Conservation (phyloP, 2,329 filamentous ascomycete genomes). For the Diplodia mutila region DNA sequence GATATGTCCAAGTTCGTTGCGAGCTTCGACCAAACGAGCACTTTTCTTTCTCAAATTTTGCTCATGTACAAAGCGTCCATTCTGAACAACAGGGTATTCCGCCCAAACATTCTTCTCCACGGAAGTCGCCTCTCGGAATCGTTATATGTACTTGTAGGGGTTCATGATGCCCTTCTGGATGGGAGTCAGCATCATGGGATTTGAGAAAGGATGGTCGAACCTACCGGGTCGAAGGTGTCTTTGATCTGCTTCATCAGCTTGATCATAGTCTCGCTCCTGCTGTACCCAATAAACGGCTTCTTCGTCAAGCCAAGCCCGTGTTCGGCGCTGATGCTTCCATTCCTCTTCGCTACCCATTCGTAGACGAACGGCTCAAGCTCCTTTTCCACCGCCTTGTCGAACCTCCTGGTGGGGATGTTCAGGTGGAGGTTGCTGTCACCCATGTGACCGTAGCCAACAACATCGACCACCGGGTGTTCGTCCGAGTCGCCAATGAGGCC, state of each 20-base stretch:
- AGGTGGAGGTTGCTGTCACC: conserved; percentile 94
- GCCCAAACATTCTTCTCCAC: neutral
- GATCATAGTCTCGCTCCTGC: conserved; percentile 83
- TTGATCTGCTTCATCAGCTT: conserved; percentile 95
- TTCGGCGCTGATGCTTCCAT: conserved; percentile 94
- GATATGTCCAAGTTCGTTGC: neutral
- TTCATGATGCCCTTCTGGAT: conserved; percentile 95
- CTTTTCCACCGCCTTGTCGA: conserved; percentile 85
- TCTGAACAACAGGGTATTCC: neutral
- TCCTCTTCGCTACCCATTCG: conserved; percentile 88
- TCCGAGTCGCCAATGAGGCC: conserved; percentile 75
- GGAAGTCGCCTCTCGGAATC: neutral
- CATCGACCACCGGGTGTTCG: conserved; percentile 77
- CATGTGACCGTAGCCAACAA: conserved; percentile 98
- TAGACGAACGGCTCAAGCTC: conserved; percentile 93
- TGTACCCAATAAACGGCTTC: conserved; percentile 94
- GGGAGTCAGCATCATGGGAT: conserved; percentile 29
- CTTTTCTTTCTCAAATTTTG: neutral
- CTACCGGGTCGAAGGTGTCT: conserved; percentile 88
- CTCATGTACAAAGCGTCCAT: neutral
- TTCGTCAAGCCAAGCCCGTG: conserved; percentile 93
- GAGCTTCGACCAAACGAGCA: neutral
- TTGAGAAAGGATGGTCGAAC: conserved; percentile 37
- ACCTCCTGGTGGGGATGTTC: conserved; percentile 81
- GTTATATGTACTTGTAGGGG: conserved; percentile 88